Conservation (phyloP, 352 stramenopile genomes). For the Phytophthora kernoviae region DNA sequence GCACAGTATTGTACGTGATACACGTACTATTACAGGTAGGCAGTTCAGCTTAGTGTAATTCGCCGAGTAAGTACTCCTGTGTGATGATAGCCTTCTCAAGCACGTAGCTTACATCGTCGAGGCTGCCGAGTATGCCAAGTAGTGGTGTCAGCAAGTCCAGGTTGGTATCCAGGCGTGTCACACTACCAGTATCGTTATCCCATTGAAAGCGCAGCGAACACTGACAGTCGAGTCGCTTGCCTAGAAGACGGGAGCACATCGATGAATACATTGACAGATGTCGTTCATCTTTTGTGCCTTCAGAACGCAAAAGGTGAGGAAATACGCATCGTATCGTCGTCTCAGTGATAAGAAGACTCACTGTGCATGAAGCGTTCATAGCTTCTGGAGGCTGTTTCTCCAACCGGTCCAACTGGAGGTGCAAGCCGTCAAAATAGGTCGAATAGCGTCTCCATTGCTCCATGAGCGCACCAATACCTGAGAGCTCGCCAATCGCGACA, state of each 20-base stretch:
- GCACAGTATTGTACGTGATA: no score
- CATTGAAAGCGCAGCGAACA: slow-evolving; percentile 15
- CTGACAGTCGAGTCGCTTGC: slow-evolving; percentile 9
- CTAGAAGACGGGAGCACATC: slow-evolving; percentile 5
- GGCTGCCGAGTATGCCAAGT: slow-evolving; percentile 13
- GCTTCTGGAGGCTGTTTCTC: slow-evolving; percentile 8
- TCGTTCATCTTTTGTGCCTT: background rate
- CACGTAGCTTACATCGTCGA: slow-evolving; percentile 16
- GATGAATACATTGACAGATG: background rate
- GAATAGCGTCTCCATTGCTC: slow-evolving; percentile 42
- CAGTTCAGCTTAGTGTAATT: background rate
- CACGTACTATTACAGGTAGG: no score
- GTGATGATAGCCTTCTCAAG: slow-evolving; percentile 18
- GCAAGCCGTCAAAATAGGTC: slow-evolving; percentile 19
- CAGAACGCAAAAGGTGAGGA: slow-evolving; percentile 7
- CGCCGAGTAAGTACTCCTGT: slow-evolving; percentile 11
- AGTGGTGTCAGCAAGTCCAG: slow-evolving; percentile 23
- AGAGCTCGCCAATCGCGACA: slow-evolving; percentile 19
- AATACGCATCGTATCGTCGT: slow-evolving; percentile 17
- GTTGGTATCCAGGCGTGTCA: slow-evolving; percentile 6
- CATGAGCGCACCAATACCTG: slow-evolving; percentile 15
- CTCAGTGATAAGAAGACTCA: slow-evolving; percentile 22
- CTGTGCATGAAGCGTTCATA: slow-evolving; percentile 6
- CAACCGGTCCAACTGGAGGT: slow-evolving; percentile 31
- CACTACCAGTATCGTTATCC: slow-evolving; percentile 8